phyloP scores from a whole-genome alignment of 2,329 filamentous ascomycete genomes.

The Pyrenochaeta sp. region DNA sequence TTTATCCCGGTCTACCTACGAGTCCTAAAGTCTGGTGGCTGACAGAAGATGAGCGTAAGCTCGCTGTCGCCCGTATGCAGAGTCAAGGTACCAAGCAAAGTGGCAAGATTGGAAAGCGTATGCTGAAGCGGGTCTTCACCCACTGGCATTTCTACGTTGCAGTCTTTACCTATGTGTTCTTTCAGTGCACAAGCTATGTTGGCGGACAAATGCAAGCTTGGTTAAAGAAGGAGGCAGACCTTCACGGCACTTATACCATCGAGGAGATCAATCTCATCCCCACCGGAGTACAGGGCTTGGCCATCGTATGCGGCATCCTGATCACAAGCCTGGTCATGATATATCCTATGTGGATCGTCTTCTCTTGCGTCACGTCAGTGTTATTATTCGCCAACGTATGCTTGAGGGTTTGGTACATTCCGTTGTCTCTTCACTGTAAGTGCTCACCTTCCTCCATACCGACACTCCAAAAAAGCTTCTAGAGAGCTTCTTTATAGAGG shows the following conservation, averaged over 20 bases:
- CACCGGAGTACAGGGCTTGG: constrained; percentile 55
- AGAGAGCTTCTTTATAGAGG: too few relatives aligned
- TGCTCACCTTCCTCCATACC: not conserved
- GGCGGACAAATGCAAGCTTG: constrained; percentile 58
- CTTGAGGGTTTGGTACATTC: constrained; percentile 58
- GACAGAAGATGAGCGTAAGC: constrained; percentile 33
- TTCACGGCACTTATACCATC: constrained; percentile 49
- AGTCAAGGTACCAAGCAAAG: constrained; percentile 40
- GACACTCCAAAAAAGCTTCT: too few relatives aligned
- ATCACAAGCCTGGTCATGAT: constrained; percentile 58
- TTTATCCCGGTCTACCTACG: constrained; percentile 59
- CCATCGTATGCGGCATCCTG: constrained; percentile 56
- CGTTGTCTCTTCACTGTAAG: constrained; percentile 46
- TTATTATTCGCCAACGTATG: constrained; percentile 53
- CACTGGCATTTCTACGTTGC: constrained; percentile 60
- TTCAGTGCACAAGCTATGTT: constrained; percentile 48
- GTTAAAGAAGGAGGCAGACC: constrained; percentile 53
- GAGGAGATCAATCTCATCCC: constrained; percentile 58
- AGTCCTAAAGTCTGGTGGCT: constrained; percentile 59
- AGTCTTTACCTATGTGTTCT: constrained; percentile 53
- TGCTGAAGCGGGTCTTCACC: constrained; percentile 53
- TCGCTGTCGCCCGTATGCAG: constrained; percentile 30
- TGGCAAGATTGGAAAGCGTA: constrained; percentile 49
- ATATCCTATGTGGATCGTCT: constrained; percentile 57
- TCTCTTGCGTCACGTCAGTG: constrained; percentile 45